A percentile compares a stretch with the other conserved stretches of the same genome.
These are phyloP conservation scores for Eimeria maxima DNA, from an alignment of 169 alveolate species.

Conservation along the genomic window DNA sequence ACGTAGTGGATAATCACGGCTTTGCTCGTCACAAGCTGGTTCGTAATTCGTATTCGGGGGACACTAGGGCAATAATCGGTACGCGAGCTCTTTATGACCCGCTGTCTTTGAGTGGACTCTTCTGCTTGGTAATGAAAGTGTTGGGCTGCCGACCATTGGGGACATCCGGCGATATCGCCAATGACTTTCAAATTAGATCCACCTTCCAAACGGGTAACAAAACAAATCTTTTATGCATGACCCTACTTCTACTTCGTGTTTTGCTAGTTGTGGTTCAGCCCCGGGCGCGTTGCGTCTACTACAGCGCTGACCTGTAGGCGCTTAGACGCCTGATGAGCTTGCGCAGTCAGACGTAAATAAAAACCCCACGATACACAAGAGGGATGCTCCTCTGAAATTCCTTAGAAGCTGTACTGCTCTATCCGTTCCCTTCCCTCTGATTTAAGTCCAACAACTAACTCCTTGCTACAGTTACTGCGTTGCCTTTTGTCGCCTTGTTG, in stretches of 20 bases:
- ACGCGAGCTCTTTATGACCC: background rate
- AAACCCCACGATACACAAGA: background rate
- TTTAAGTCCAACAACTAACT: no score
- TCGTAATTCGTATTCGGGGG: background rate
- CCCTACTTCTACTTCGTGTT: background rate
- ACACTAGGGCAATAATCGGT: background rate
- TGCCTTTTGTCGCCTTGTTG: no score
- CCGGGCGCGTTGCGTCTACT: background rate
- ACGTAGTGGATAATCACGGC: background rate
- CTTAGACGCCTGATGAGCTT: background rate
- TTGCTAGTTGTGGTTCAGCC: background rate
- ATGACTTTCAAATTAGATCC: background rate
- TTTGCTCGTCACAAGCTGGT: background rate
- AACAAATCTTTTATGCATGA: background rate
- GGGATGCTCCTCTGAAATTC: background rate
- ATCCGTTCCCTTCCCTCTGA: no score
- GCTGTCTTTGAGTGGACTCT: slow-evolving; percentile 8
- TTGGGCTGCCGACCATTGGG: background rate
- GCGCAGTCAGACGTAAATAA: background rate
- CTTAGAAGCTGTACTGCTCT: no score
- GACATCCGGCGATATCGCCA: background rate
- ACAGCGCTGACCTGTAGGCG: background rate
- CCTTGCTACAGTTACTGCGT: no score
- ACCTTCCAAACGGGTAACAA: background rate
- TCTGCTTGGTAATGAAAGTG: no score